Evolutionary conservation across 2,329 filamentous ascomycete species (phyloP).

Genomic region (Thermothelomyces thermophilus): DNA sequence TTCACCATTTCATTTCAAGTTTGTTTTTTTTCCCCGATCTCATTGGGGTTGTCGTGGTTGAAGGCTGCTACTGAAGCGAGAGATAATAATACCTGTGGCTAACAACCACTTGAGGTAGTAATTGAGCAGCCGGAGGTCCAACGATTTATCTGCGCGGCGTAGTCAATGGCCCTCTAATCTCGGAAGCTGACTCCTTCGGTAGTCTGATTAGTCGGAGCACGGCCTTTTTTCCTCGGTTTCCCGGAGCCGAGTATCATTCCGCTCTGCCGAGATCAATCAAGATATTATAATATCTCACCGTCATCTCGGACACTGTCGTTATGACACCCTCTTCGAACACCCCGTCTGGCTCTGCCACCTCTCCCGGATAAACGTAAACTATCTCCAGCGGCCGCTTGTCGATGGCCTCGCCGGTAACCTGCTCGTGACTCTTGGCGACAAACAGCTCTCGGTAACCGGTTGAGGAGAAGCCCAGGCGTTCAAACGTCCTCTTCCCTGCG

Average conservation of each 20-base stretch:
- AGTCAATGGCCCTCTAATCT: too few species aligned
- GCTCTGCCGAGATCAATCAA: background rate
- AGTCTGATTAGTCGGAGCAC: too few species aligned
- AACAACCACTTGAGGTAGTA: too few species aligned
- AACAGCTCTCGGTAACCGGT: slow-evolving; percentile 30
- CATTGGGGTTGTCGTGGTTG: too few species aligned
- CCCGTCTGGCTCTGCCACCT: background rate
- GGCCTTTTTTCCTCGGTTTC: too few species aligned
- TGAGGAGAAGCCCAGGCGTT: slow-evolving; percentile 24
- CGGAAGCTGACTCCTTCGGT: too few species aligned
- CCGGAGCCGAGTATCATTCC: too few species aligned
- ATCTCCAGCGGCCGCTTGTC: slow-evolving; percentile 4
- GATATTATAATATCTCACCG: slow-evolving; percentile 4
- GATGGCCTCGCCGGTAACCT: background rate
- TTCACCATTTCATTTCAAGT: too few species aligned
- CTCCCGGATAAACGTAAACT: slow-evolving; percentile 14
- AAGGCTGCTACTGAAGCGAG: too few species aligned
- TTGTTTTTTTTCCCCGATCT: too few species aligned
- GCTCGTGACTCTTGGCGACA: background rate
- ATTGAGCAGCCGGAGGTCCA: too few species aligned
- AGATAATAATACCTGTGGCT: background rate
- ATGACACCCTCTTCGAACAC: background rate
- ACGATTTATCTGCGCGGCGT: too few species aligned
- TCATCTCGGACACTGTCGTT: slow-evolving; percentile 17
- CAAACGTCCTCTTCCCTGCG: slow-evolving; percentile 26